Conservation (phyloP, 2,329 filamentous ascomycete genomes). For the Claviceps spartinae region DNA sequence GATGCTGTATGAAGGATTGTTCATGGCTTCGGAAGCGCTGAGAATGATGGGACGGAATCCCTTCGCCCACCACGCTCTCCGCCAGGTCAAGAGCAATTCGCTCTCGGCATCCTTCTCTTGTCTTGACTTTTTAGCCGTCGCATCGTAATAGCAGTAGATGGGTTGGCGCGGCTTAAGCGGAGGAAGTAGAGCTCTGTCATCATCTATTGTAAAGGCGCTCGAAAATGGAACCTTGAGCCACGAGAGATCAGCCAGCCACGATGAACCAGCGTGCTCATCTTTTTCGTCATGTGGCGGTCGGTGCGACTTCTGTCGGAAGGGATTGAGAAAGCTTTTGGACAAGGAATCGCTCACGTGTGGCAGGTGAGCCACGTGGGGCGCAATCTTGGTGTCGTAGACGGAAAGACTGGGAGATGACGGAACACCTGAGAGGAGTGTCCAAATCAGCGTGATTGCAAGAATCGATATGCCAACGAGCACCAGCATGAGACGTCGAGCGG, state of each 20-base stretch:
- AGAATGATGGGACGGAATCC: slow-evolving; percentile 80
- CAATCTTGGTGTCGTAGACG: slow-evolving; percentile 34
- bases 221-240: slow-evolving; percentile 82
- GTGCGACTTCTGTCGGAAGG: slow-evolving; percentile 57
- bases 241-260: slow-evolving; percentile 81
- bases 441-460: slow-evolving; percentile 41
- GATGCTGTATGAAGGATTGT: slow-evolving; percentile 64
- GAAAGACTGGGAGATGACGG: slow-evolving; percentile 36
- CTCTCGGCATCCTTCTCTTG: slow-evolving; percentile 60
- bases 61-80: slow-evolving; percentile 88
- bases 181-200: slow-evolving; percentile 72
- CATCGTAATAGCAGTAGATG: slow-evolving; percentile 87
- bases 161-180: slow-evolving; percentile 55
- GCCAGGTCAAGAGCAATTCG: slow-evolving; percentile 71
- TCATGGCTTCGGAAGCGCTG: slow-evolving; percentile 65
- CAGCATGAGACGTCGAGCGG: slow-evolving; percentile 37
- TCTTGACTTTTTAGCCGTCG: slow-evolving; percentile 46
- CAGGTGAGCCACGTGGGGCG: slow-evolving; percentile 22
- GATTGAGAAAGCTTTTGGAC: slow-evolving; percentile 42
- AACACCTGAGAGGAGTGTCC: slow-evolving; percentile 34
- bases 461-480: slow-evolving; percentile 37
- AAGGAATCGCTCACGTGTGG: slow-evolving; percentile 20
- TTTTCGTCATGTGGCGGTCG: slow-evolving; percentile 62
- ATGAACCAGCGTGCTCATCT: slow-evolving; percentile 63
- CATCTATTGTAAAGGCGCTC: slow-evolving; percentile 63